Conservation (phyloP, 208 protist species). For the Angomonas deanei region DNA sequence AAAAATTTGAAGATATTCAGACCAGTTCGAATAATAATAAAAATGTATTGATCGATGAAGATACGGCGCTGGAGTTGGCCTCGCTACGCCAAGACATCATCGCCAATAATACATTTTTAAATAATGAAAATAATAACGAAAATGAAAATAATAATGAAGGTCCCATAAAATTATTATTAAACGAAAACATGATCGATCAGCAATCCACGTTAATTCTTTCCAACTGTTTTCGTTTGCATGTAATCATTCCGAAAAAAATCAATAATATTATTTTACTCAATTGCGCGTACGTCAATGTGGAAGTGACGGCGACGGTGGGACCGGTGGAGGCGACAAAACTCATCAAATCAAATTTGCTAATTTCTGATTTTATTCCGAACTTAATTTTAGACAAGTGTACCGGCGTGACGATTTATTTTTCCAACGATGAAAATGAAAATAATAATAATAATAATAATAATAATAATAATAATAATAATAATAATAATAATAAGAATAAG, state of each 20-base stretch:
- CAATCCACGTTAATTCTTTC: not conserved
- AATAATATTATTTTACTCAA: conserved; percentile 20
- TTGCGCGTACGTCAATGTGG: conserved; percentile 10
- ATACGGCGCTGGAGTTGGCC: not conserved
- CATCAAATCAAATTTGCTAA: conserved; percentile 7
- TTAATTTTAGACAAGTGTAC: not conserved
- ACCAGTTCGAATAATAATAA: not conserved
- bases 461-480: not conserved
- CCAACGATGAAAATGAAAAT: no score
- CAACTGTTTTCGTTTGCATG: not conserved
- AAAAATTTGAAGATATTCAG: not conserved
- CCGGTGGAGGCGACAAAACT: conserved; percentile 14
- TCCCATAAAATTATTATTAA: no score
- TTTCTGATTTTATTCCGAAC: not conserved
- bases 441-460: not conserved
- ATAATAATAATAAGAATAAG: no score
- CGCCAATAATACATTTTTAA: no score
- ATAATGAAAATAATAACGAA: not conserved
- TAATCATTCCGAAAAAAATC: conserved; percentile 13
- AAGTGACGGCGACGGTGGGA: conserved; percentile 15
- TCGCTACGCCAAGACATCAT: not conserved
- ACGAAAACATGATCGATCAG: not conserved
- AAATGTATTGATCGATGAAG: not conserved
- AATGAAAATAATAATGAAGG: conserved; percentile 1
- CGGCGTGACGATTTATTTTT: not conserved